These are phyloP conservation scores for Salix brachista DNA, from an alignment of 345 rosid species.

Conservation along the genomic window DNA sequence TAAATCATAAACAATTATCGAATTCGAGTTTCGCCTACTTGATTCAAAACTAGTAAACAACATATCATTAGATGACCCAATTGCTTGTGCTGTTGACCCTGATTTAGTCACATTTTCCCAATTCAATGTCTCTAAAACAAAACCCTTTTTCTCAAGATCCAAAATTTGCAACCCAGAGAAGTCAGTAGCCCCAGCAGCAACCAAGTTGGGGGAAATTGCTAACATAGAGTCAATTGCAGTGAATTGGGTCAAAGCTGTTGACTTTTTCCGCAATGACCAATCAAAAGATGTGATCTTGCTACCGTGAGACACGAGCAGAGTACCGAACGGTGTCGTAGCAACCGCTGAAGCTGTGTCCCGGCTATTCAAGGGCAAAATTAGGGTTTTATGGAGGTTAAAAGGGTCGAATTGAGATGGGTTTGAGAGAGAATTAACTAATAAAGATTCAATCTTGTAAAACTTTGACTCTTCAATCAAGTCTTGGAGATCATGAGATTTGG, in stretches of 20 bases:
- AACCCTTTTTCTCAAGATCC: conserved; percentile 56
- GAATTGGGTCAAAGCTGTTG: conserved; percentile 73
- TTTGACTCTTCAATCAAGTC: conserved; percentile 77
- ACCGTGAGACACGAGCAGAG: conserved; percentile 79
- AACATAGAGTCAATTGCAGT: conserved; percentile 76
- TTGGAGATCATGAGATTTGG: conserved; percentile 50
- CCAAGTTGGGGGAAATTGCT: conserved; percentile 50
- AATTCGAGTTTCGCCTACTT: conserved; percentile 74
- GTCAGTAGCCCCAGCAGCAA: conserved; percentile 88
- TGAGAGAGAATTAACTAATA: conserved; percentile 51
- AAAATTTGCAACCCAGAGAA: conserved; percentile 77
- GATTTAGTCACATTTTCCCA: conserved; percentile 75
- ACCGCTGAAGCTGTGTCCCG: conserved; percentile 68
- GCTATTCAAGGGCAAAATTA: conserved; percentile 52
- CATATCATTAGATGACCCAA: conserved; percentile 54
- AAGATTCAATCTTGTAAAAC: conserved; percentile 62
- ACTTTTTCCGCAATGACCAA: conserved; percentile 67
- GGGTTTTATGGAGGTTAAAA: conserved; percentile 61
- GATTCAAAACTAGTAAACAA: conserved; percentile 94
- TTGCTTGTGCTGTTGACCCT: conserved; percentile 78
- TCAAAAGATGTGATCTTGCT: conserved; percentile 90
- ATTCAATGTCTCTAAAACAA: conserved; percentile 45
- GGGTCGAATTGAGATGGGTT: conserved; percentile 70
- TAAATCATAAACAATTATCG: conserved; percentile 76
- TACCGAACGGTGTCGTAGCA: conserved; percentile 52